Conservation (phyloP, 1,284 basidiomycete genomes). For the Bjerkandera adusta region DNA sequence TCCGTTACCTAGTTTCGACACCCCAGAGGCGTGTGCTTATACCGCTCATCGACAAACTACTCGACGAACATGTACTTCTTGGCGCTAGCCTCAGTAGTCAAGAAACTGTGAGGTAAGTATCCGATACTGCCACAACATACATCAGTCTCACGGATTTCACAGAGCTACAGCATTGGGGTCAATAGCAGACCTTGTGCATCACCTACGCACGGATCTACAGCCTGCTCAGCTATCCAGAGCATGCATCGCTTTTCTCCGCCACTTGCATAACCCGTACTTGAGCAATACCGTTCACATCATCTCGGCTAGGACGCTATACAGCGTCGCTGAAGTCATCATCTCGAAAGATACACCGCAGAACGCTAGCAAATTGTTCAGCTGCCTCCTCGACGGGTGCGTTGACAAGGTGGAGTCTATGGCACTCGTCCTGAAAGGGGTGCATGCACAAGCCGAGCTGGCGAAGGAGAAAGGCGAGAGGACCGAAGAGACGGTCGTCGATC, state of each 20-base stretch:
- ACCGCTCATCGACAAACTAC: slow-evolving; percentile 85
- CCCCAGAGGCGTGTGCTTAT: slow-evolving; percentile 83
- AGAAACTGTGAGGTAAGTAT: slow-evolving; percentile 74
- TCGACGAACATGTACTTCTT: slow-evolving; percentile 90
- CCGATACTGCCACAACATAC: not conserved
- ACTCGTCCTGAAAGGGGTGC: slow-evolving; percentile 60
- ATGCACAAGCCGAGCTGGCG: slow-evolving; percentile 22
- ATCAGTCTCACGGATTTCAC: slow-evolving; percentile 1
- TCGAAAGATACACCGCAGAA: slow-evolving; percentile 70
- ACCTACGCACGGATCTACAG: slow-evolving; percentile 84
- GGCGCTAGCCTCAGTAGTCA: slow-evolving; percentile 81
- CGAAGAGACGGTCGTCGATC: slow-evolving; percentile 42
- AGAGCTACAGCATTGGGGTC: slow-evolving; percentile 86
- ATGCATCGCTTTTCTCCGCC: slow-evolving; percentile 84
- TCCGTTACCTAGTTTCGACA: slow-evolving; percentile 87
- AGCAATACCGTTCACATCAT: slow-evolving; percentile 85
- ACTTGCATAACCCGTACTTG: slow-evolving; percentile 89
- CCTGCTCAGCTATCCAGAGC: slow-evolving; percentile 79
- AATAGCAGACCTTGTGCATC: slow-evolving; percentile 92
- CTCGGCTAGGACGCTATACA: slow-evolving; percentile 92
- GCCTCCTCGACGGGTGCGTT: slow-evolving; percentile 84
- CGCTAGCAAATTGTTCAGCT: slow-evolving; percentile 65
- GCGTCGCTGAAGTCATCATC: slow-evolving; percentile 83
- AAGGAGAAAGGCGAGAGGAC: not conserved
- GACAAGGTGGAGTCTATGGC: slow-evolving; percentile 86